Evolutionary conservation across 179 eudicot genomes (phyloP), one percentile per base, ranked within the genome.

Genomic region (Drosera spatulata): DNA sequence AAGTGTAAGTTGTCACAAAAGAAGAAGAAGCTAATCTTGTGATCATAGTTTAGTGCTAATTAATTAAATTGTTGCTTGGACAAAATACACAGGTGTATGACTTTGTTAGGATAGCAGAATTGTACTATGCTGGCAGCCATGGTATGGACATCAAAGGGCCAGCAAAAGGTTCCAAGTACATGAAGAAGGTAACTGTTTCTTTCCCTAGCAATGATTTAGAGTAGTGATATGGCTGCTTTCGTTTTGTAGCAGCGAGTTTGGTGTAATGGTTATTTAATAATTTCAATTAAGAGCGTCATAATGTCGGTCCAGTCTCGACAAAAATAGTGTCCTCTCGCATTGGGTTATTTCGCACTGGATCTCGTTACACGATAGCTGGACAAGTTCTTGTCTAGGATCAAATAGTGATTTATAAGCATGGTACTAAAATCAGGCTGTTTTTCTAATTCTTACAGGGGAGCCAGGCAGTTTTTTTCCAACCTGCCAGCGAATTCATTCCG

Each of bases 81-180:
- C n/a, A n/a, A n/a, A n/a, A n/a, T n/a, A n/a, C n/a, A n/a, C 70
- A 82, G 84, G 95, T 90, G 1, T 82, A 69, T 9, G 68, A 74
- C 37, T 91, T 91, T 67, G 97, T 87, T 0, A 78, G 64, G 61
- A 62, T 91, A 62, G 73, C 91, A 7, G 91, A 85, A 61, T 81
- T 91, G 6, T 88, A 85, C 61, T 91, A 91, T 65, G 98, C 96
- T 10, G 98, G 98, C 0, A 91, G 98, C 53, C 98, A 88, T 70
- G 98, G 98, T 14, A 91, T 91, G 98, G 98, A 91, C 77, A 91
- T 91, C 47, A 82, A 71, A 74, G 89, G 91, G 42, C 98, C 98
- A 33, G 55, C 81, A 6, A 79, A 79, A 66, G 76, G 77, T 6
- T 70, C 66, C 67, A 78, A 73, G 57, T 61, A 73, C 45, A 66